Evolutionary conservation across 2,329 filamentous ascomycete species (phyloP).

Genomic region (Epichloe aotearoae): DNA sequence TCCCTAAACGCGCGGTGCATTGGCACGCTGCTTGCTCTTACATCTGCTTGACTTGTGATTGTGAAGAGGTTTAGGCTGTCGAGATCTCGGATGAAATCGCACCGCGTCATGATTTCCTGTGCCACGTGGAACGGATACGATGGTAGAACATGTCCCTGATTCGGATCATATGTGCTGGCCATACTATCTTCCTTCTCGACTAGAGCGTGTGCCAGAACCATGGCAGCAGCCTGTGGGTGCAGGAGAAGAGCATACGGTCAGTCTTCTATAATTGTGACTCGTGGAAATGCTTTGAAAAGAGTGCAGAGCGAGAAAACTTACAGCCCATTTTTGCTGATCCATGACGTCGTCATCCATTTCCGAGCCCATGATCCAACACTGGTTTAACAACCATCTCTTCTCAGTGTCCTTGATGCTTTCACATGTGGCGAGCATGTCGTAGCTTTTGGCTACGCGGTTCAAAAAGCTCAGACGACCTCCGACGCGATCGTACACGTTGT

Average conservation of each 20-base stretch:
- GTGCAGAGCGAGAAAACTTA: slow-evolving; percentile 22
- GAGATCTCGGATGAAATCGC: slow-evolving; percentile 86
- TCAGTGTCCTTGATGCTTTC: slow-evolving; percentile 56
- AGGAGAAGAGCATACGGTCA: background rate
- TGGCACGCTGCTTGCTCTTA: slow-evolving; percentile 85
- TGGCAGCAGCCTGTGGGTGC: slow-evolving; percentile 58
- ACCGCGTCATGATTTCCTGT: slow-evolving; percentile 85
- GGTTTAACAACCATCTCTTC: slow-evolving; percentile 66
- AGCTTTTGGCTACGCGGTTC: slow-evolving; percentile 76
- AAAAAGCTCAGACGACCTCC: slow-evolving; percentile 82
- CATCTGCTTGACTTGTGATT: slow-evolving; percentile 75
- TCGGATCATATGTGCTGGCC: slow-evolving; percentile 51
- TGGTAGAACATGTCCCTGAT: slow-evolving; percentile 62
- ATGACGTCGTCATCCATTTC: slow-evolving; percentile 95
- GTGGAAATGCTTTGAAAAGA: background rate
- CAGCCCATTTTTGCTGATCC: slow-evolving; percentile 92
- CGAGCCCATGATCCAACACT: slow-evolving; percentile 59
- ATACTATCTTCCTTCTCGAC: slow-evolving; percentile 66
- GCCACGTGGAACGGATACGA: slow-evolving; percentile 70
- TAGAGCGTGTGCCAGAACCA: slow-evolving; percentile 82
- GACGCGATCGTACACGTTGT: slow-evolving; percentile 72
- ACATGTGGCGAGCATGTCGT: slow-evolving; percentile 68
- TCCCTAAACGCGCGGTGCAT: slow-evolving; percentile 89
- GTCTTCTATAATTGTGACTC: background rate
- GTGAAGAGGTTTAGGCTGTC: slow-evolving; percentile 93